Conservation (phyloP, 2,329 filamentous ascomycete genomes). For the Aspergillus aculeatus region DNA sequence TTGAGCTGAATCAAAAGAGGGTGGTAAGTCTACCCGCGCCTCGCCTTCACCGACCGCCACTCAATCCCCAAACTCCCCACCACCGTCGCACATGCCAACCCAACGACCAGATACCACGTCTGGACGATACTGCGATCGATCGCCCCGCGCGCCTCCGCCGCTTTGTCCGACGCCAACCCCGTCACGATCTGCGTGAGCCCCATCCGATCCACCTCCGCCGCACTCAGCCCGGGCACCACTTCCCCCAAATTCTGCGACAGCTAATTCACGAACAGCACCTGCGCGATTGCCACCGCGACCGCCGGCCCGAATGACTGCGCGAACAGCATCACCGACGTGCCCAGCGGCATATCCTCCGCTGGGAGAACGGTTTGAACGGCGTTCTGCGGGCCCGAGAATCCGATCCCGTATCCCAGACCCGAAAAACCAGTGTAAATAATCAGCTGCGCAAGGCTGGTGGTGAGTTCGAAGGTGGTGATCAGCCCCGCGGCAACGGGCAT, state of each 20-base stretch:
- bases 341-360: slow-evolving; percentile 27
- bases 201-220: slow-evolving; percentile 15
- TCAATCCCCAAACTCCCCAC: slow-evolving; percentile 25
- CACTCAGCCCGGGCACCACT: slow-evolving; percentile 15
- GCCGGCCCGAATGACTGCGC: slow-evolving; percentile 41
- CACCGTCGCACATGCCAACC: slow-evolving; percentile 23
- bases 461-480: slow-evolving; percentile 30
- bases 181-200: slow-evolving; percentile 22
- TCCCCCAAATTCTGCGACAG: slow-evolving; percentile 32
- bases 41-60: slow-evolving; percentile 27
- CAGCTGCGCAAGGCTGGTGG: slow-evolving; percentile 24
- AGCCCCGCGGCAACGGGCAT: slow-evolving; percentile 37
- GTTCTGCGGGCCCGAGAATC: slow-evolving; percentile 30
- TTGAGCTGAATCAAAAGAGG: too few relatives aligned
- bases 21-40: neutral
- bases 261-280: slow-evolving; percentile 53
- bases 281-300: slow-evolving; percentile 53
- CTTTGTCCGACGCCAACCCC: slow-evolving; percentile 9
- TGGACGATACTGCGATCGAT: slow-evolving; percentile 21
- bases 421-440: slow-evolving; percentile 28
- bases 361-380: slow-evolving; percentile 32
- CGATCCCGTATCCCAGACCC: slow-evolving; percentile 33
- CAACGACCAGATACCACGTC: slow-evolving; percentile 26
- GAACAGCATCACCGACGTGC: slow-evolving; percentile 34
- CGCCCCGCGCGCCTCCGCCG: slow-evolving; percentile 17